Evolutionary conservation across 2,329 filamentous ascomycete species (phyloP), one percentile per base, ranked within the genome.

Genomic region (Colletotrichum eleusines): DNA sequence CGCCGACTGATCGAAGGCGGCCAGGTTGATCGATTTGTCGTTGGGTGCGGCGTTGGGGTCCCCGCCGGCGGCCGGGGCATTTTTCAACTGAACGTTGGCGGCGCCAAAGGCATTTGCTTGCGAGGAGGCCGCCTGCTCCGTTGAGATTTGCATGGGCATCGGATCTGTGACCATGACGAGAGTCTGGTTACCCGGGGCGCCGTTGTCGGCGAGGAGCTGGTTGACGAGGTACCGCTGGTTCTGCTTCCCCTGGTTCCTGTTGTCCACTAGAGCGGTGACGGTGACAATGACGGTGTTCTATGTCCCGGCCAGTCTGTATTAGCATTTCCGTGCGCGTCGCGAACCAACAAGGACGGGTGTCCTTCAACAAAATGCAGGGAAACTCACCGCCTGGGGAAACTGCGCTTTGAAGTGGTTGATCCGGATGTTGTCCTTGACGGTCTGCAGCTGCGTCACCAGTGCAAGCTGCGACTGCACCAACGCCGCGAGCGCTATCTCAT

Each of bases 401-500:
- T 78, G 77, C 11, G 78, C 74, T 72, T 77, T 77, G 74, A 83
- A 81, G 70, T 80, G 78, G 73, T 83, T 83, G 54, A 82, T 66
- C 12, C 81, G 79, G 71, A 82, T 82, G 72, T 82, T 83, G 71
- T 83, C 80, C 78, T 83, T 82, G 75, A 83, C 79, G 28, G 77
- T 78, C 72, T 82, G 78, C 50, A 82, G 75, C 71, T 81, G 78
- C 9, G 77, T 78, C 46, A 79, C 74, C 23, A 83, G 75, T 12
- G 79, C 78, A 28, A 82, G 69, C 70, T 83, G 76, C 0, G 79
- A 77, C 70, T 82, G 78, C 7, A 82, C 74, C 16, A 81, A 77
- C 44, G 78, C 77, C 20, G 79, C 78, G 58, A 83, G 79, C 67
- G 82, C 75, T 59, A 78, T 76, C 75, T 83, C 81, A 16, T 79